Evolutionary conservation across 2,329 filamentous ascomycete genomes (phyloP), one percentile per base, ranked within the genome.

Genomic region (Xylaria sp.): DNA sequence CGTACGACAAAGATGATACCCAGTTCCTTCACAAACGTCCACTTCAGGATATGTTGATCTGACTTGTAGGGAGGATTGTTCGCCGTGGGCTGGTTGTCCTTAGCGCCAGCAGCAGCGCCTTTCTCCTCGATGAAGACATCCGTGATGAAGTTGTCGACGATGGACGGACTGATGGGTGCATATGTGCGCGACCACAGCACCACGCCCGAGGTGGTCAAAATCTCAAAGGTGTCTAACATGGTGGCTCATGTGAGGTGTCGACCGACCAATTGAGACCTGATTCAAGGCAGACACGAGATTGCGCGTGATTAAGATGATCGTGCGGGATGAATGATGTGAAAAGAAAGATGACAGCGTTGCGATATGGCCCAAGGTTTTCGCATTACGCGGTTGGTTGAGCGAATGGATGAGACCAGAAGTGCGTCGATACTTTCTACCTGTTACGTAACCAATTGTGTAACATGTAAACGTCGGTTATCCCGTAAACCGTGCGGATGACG

Each of bases 71-170:
- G 82, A 13, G 90, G 84, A 67, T 91, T 91, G 54, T 76, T 79
- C 13, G 83, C 78, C 11, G 85, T 81, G 5, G 86, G 84, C 54
- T 76, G 78, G 52, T 80, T 76, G 62, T 86, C 83, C 65, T 85
- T 84, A 55, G 85, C 80, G 58, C 83, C 79, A 56, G 82, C 80
- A 54, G 80, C 80, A 59, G 85, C 82, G 61, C 84, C 83, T 74
- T 90, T 92, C 79, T 97, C 93, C 77, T 99, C 94, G 71, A 99
- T 97, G 74, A 99, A 97, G 72, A 97, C 91, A 76, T 97, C 92
- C 73, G 88, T 87, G 76, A 99, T 97, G 75, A 99, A 88, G 79
- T 85, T 89, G 80, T 99, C 97, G 79, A 99, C 87, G 65, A 97
- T 81, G 68, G 89, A 86, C 49, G 90, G 84, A 72, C 86, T 92